Conservation (phyloP, 1,284 basidiomycete genomes). For the Apiotrichum montevideense region DNA sequence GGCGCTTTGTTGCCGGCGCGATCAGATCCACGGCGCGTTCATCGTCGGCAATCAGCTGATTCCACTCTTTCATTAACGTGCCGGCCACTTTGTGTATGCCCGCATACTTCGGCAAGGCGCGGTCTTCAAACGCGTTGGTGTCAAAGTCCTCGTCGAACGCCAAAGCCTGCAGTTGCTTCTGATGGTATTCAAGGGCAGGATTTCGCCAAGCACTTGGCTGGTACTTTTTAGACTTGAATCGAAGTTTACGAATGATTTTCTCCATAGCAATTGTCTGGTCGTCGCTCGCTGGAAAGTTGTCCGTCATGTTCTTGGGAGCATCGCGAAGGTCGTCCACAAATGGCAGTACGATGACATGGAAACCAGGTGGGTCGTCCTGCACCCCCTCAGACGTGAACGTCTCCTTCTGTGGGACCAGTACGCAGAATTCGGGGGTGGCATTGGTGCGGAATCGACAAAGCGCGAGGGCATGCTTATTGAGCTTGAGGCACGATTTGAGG, state of each 20-base stretch:
- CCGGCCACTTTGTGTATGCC: constrained; percentile 80
- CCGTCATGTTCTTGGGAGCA: constrained; percentile 52
- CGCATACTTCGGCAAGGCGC: constrained; percentile 69
- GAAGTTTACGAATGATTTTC: constrained; percentile 70
- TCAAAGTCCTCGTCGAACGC: constrained; percentile 86
- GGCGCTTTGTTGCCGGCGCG: constrained; percentile 20
- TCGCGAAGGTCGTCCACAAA: constrained; percentile 90
- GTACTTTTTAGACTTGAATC: constrained; percentile 71
- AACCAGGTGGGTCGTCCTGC: constrained; percentile 76
- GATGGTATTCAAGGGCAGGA: constrained; percentile 76
- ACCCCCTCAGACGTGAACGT: constrained; percentile 62
- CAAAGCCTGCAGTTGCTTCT: constrained; percentile 80
- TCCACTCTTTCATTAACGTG: constrained; percentile 67
- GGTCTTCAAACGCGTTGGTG: constrained; percentile 65
- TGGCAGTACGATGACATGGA: constrained; percentile 84
- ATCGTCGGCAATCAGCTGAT: constrained; percentile 60
- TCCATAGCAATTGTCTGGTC: constrained; percentile 63
- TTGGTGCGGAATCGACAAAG: constrained; percentile 67
- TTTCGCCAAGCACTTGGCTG: constrained; percentile 86
- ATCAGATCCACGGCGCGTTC: constrained; percentile 50
- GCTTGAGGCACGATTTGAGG: constrained; percentile 72
- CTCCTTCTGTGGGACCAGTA: constrained; percentile 83
- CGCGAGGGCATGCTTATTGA: constrained; percentile 74
- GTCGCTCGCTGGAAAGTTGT: constrained; percentile 57
- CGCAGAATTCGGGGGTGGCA: constrained; percentile 71